These are phyloP conservation scores for Omphalotus guepiniiformis DNA, from an alignment of 768 basidiomycete genomes.

Conservation along the genomic window DNA sequence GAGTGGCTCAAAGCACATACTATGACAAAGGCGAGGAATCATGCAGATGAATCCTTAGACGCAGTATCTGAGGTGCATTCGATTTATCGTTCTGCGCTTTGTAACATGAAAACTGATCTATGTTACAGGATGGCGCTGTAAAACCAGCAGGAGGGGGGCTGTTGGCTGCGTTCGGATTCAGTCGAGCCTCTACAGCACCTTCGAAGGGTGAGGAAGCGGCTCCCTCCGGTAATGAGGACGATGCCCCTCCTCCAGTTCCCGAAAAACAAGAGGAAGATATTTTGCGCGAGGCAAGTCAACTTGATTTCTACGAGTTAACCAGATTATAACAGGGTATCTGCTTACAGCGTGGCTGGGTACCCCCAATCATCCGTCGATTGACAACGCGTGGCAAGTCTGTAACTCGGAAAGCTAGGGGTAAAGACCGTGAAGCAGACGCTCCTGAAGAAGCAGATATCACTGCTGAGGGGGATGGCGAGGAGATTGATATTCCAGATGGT, in stretches of 20 bases:
- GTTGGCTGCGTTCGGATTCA: conserved; percentile 5
- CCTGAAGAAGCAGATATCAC: conserved; percentile 4
- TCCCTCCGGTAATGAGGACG: neutral
- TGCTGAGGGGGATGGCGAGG: conserved; percentile 6
- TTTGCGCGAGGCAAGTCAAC: conserved; percentile 3
- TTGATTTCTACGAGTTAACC: neutral
- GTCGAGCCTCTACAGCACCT: neutral
- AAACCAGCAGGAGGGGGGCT: neutral
- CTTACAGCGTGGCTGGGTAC: conserved; percentile 4
- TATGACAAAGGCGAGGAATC: conserved; percentile 2
- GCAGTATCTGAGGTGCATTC: neutral
- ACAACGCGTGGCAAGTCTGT: neutral
- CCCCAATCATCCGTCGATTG: conserved; percentile 4
- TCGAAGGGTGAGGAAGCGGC: neutral
- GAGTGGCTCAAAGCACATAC: conserved; percentile 7
- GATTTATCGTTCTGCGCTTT: neutral
- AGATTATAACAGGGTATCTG: neutral
- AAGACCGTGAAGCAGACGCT: neutral
- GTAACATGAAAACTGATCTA: neutral
- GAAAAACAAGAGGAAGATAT: conserved; percentile 7
- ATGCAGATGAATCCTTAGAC: neutral
- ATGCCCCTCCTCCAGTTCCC: neutral
- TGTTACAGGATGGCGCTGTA: neutral
- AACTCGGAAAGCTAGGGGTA: too few relatives aligned
- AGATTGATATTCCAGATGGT: conserved; percentile 7